A percentile compares a stretch with the other conserved stretches of the same genome.
phyloP scores from a whole-genome alignment of 2,329 filamentous ascomycete genomes.

The Botryosphaeria agaves region DNA sequence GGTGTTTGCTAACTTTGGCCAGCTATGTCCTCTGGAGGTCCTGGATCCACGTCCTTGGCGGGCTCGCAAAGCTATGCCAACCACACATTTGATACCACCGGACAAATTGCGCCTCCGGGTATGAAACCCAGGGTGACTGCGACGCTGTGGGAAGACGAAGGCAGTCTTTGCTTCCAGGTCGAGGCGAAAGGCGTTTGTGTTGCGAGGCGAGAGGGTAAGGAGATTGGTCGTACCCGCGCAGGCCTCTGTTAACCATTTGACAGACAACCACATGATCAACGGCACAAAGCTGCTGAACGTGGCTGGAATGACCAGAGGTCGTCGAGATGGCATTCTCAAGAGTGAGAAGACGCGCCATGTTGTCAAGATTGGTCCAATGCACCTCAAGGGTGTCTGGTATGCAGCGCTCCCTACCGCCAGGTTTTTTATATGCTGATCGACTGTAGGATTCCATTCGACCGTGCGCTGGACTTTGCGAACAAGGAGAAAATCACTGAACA shows the following conservation, averaged over 20 bases:
- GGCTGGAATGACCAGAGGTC: conserved; percentile 91
- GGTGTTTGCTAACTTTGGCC: not conserved
- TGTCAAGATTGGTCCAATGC: conserved; percentile 98
- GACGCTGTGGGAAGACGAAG: conserved; percentile 95
- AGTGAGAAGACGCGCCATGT: conserved; percentile 95
- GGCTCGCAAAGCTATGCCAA: conserved; percentile 24
- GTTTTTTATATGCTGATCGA: conserved; percentile 4
- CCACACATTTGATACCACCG: conserved; percentile 65
- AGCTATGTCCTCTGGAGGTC: conserved; percentile 7
- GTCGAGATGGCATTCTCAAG: conserved; percentile 90
- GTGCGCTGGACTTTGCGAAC: conserved; percentile 95
- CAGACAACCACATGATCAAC: conserved; percentile 98
- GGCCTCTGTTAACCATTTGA: conserved; percentile 3
- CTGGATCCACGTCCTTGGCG: conserved; percentile 6
- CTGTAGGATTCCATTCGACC: conserved; percentile 89
- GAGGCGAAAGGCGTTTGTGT: conserved; percentile 94
- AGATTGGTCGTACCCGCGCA: not conserved
- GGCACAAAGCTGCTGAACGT: conserved; percentile 95
- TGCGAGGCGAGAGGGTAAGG: conserved; percentile 75
- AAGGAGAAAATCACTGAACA: conserved; percentile 98
- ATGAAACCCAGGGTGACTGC: conserved; percentile 96
- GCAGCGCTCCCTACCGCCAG: conserved; percentile 15
- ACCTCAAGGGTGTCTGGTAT: conserved; percentile 92
- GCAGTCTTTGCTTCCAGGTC: conserved; percentile 92
- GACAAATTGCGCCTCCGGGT: conserved; percentile 77